phyloP scores from a whole-genome alignment of 768 basidiomycete species.

The Russula foetens region DNA sequence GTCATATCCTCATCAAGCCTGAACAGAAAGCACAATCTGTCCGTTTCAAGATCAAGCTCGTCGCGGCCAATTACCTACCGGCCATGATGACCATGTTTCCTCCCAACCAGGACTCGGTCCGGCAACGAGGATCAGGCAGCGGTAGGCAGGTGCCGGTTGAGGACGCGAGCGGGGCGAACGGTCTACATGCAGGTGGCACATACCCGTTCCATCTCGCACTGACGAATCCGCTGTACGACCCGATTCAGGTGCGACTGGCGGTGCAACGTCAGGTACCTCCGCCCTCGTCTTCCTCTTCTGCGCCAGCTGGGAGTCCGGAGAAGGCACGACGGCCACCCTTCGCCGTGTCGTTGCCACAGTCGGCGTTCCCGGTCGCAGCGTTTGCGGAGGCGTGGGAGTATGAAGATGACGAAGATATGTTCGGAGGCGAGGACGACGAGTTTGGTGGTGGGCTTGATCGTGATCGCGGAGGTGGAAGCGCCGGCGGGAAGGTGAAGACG shows the following conservation, averaged over 20 bases:
- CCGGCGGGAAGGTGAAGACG: constrained; percentile 41
- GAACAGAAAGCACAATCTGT: constrained; percentile 95
- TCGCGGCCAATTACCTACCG: constrained; percentile 91
- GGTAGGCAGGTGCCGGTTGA: constrained; percentile 32
- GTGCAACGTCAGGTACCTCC: constrained; percentile 52
- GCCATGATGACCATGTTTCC: constrained; percentile 69
- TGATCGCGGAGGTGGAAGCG: constrained; percentile 35
- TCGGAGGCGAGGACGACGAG: constrained; percentile 43
- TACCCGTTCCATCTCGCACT: constrained; percentile 87
- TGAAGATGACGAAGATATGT: constrained; percentile 87
- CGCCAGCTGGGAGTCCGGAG: constrained; percentile 36
- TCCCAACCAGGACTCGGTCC: constrained; percentile 32
- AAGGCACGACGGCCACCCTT: constrained; percentile 66
- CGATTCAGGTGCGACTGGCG: constrained; percentile 84
- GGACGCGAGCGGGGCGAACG: constrained; percentile 29
- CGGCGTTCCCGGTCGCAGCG: constrained; percentile 75
- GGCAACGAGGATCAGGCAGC: constrained; percentile 28
- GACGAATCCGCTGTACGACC: constrained; percentile 94
- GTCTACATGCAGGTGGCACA: constrained; percentile 65
- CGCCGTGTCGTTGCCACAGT: constrained; percentile 69
- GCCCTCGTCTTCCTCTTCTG: constrained; percentile 21
- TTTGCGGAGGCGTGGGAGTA: constrained; percentile 98
- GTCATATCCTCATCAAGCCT: constrained; percentile 96
- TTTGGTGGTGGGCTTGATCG: constrained; percentile 29
- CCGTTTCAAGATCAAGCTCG: constrained; percentile 95